Conservation (phyloP, 73 alveolate species). For the Paraurostyla sp. region DNA sequence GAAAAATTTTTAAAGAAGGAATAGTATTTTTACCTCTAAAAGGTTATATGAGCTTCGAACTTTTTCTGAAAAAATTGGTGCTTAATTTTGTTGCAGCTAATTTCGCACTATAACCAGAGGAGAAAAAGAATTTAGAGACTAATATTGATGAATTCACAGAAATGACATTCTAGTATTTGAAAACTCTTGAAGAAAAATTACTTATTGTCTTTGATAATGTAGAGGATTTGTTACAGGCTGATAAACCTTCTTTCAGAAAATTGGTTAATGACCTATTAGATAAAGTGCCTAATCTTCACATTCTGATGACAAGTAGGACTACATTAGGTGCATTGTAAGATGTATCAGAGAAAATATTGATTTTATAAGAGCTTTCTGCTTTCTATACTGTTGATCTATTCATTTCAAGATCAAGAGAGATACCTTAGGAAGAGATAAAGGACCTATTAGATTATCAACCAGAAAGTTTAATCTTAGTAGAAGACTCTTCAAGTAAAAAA, state of each 20-base stretch:
- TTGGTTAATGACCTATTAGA: constrained; percentile 18
- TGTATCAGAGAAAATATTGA: constrained; percentile 56
- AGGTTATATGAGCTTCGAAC: constrained; percentile 63
- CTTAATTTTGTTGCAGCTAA: background rate
- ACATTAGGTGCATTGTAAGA: constrained; percentile 58
- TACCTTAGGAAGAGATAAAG: constrained; percentile 45
- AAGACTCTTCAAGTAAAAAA: background rate
- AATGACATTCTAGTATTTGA: background rate
- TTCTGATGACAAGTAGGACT: constrained; percentile 61
- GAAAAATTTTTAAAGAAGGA: constrained; percentile 65
- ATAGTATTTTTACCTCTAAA: constrained; percentile 51
- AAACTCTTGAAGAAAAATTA: constrained; percentile 59
- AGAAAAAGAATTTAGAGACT: background rate
- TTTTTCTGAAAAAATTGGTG: constrained; percentile 60
- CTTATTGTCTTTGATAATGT: constrained; percentile 71
- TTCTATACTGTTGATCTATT: constrained; percentile 52
- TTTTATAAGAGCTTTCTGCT: constrained; percentile 52
- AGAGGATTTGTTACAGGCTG: constrained; percentile 66
- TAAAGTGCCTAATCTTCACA: constrained; percentile 5
- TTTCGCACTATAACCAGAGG: constrained; percentile 8
- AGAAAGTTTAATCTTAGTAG: background rate
- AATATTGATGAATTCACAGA: constrained; percentile 12
- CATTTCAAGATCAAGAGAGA: constrained; percentile 63
- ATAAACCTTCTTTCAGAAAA: constrained; percentile 53
- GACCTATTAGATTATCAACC: constrained; percentile 57